A percentile compares a stretch with the other conserved stretches of the same genome.
These are phyloP conservation scores for Borealophlyctis nickersoniae DNA, from an alignment of 192 early-diverging fungal genomes.

Conservation along the genomic window DNA sequence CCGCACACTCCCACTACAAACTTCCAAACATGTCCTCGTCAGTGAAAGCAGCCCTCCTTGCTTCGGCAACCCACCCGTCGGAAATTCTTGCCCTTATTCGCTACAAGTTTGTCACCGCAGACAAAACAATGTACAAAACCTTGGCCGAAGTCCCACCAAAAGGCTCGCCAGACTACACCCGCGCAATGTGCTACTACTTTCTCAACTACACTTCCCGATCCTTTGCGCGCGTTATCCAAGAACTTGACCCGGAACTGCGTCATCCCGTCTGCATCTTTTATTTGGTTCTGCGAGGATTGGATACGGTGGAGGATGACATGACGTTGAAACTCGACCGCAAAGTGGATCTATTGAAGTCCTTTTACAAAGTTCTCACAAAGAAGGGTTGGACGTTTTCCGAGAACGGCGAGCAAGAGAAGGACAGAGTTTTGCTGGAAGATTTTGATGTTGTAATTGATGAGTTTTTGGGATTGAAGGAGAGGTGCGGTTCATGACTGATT, in stretches of 20 bases:
- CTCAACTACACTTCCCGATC: conserved; percentile 93
- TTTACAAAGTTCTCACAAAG: conserved; percentile 77
- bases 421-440: conserved; percentile 82
- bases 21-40: too few relatives aligned
- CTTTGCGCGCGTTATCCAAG: conserved; percentile 91
- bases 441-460: conserved; percentile 88
- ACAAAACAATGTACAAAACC: conserved; percentile 42
- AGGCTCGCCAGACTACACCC: conserved; percentile 50
- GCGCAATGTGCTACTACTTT: conserved; percentile 77
- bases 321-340: conserved; percentile 76
- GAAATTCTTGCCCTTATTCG: conserved; percentile 79
- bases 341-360: conserved; percentile 68
- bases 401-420: conserved; percentile 90
- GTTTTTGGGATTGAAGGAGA: conserved; percentile 71
- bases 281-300: conserved; percentile 89
- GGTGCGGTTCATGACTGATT: conserved; percentile 24
- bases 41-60: conserved; percentile 12
- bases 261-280: conserved; percentile 91
- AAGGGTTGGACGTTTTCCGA: conserved; percentile 57
- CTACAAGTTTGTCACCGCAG: conserved; percentile 17
- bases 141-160: conserved; percentile 46
- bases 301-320: conserved; percentile 99
- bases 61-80: conserved; percentile 62
- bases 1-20: too few relatives aligned
- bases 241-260: conserved; percentile 44